Evolutionary conservation across 2,329 filamentous ascomycete genomes (phyloP).

Genomic region (Cordyceps pruinosa): DNA sequence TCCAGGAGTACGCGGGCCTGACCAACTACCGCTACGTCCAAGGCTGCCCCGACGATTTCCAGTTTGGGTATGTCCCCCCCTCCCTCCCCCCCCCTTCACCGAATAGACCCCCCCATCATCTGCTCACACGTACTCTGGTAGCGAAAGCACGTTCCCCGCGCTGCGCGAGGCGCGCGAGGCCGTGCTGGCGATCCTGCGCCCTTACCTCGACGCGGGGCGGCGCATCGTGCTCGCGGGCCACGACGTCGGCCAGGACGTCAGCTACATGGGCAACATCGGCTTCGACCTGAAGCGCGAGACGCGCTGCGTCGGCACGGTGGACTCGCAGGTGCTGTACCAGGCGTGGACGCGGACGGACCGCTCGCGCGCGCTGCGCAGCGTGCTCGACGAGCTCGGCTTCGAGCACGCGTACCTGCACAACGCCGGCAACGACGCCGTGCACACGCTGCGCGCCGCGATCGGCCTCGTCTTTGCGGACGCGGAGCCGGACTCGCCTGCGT

Average conservation of each 20-base stretch:
- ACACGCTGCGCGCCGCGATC: conserved; percentile 68
- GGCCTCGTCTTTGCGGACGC: conserved; percentile 27
- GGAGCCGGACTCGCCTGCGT: conserved; percentile 15
- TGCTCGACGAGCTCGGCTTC: conserved; percentile 61
- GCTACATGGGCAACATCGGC: conserved; percentile 58
- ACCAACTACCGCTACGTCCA: conserved; percentile 61
- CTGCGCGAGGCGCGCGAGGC: conserved; percentile 26
- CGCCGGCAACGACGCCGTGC: conserved; percentile 78
- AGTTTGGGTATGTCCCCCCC: conserved; percentile 56
- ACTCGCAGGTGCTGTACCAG: conserved; percentile 67
- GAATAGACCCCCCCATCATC: too few relatives aligned
- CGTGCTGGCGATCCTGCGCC: conserved; percentile 32
- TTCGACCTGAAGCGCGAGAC: conserved; percentile 49
- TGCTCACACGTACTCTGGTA: conserved; percentile 19
- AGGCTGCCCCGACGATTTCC: conserved; percentile 67
- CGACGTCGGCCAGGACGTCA: conserved; percentile 59
- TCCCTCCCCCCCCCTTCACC: neutral
- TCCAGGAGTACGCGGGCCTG: conserved; percentile 60
- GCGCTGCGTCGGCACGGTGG: conserved; percentile 55
- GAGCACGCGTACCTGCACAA: conserved; percentile 67
- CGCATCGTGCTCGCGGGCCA: conserved; percentile 77
- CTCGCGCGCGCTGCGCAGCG: conserved; percentile 47
- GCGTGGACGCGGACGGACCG: conserved; percentile 49
- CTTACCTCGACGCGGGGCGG: conserved; percentile 23
- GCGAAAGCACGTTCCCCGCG: conserved; percentile 35